Percentiles rank a stretch among this genome's conserved stretches.
phyloP scores from a whole-genome alignment of 352 stramenopile genomes.

The Globisporangium iwayamae region DNA sequence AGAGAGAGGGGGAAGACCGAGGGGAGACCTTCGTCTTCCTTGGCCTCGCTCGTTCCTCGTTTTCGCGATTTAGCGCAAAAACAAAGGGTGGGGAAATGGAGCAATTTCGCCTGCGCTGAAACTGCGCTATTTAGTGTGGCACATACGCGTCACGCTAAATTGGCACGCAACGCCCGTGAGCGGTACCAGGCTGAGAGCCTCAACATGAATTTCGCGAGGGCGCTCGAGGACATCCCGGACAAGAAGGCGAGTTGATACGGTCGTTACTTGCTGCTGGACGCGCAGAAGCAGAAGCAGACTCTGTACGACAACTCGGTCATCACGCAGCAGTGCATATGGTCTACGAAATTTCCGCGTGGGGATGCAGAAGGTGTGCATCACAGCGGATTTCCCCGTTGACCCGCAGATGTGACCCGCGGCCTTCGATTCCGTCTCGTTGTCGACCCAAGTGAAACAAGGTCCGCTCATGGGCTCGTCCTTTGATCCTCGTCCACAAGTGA shows the following conservation, averaged over 20 bases:
- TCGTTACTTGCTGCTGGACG: slow-evolving; percentile 6
- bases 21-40: no score
- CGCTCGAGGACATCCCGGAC: slow-evolving; percentile 34
- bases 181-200: slow-evolving; percentile 36
- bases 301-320: slow-evolving; percentile 5
- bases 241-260: slow-evolving; percentile 14
- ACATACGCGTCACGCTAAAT: no score
- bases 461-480: background rate
- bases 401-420: background rate
- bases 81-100: no score
- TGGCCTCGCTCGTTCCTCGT: no score
- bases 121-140: no score
- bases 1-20: no score
- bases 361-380: slow-evolving; percentile 14
- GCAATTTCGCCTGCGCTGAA: no score
- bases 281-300: slow-evolving; percentile 1
- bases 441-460: slow-evolving; percentile 9
- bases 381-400: slow-evolving; percentile 8
- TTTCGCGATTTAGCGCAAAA: no score
- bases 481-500: no score
- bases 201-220: slow-evolving; percentile 36
- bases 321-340: slow-evolving; percentile 6
- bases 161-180: slow-evolving; percentile 14
- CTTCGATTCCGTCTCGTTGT: background rate
- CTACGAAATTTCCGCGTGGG: background rate